Base-by-base conservation (phyloP, 139 green algal genomes). In the Zygnema cylindricum region DNA sequence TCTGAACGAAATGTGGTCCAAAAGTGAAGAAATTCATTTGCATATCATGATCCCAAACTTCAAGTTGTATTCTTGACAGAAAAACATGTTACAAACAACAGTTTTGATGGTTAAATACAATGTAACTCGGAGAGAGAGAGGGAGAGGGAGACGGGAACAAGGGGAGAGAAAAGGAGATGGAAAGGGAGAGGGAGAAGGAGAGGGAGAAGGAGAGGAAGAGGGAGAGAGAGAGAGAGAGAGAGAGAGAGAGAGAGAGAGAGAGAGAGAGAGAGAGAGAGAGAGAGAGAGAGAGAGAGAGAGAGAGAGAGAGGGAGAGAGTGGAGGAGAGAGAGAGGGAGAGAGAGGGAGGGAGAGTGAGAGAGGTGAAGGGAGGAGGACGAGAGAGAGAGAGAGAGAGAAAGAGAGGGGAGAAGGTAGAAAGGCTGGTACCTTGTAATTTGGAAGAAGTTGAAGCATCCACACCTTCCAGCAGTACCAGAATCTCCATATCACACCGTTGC, bases 401-500 rank as follows among this genome's bases (percentile, higher is more conserved):
- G 49, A 16, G 16, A 25, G 7, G 16, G 7, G 16, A 25, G 49
- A 63, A 63, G 49, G 49, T 63, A 63, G 49, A 63, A 63, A 63
- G 49, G 49, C 49, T 63, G n/a, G n/a, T 16, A 88, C 83, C 83
- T 85, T 89, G 85, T 35, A 89, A n/a, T 39, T 81, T 89, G 1
- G 85, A 41, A 30, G 73, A 85, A 35, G 85, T 89, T 3, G 73
- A 76, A 39, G 85, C 85, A 69, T 89, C 85, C 2, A 89, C 85
- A 38, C 85, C 85, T 73, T 89, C 85, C 30, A 89, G 25, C 36
- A 89, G 85, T 42, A 89, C 85, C 7, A 89, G 85, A 21, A 89
- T 42, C 41, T 89, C 85, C 78, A 89, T 89, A 73, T 89, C 85
- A 35, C 63, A 86, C 16, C 75, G 55, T 3, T 89, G 71, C 85